Base-by-base conservation (phyloP, 257 asterid genomes). In the Capsicum chinense region DNA sequence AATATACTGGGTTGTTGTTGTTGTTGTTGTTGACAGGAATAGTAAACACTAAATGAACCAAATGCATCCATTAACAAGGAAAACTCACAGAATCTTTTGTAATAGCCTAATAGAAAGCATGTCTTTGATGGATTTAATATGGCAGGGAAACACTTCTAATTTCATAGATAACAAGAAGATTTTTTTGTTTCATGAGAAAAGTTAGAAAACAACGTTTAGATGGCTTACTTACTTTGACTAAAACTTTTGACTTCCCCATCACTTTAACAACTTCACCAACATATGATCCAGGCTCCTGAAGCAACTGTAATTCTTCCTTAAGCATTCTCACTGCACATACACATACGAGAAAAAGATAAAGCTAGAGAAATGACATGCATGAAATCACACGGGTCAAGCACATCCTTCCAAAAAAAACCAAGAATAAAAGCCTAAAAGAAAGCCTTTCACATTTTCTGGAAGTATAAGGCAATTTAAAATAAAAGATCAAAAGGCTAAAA, bases 251-350 rank as follows among this genome's bases (percentile, higher is more conserved):
- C 86, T 95, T 94, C 83, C 98, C 99, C 99, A 95, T 94, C 26
- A 95, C 97, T 89, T 95, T 95, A 83, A 95, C 97, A 89, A 95
- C 98, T 92, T 95, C 98, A 6, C 97, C 98, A 42, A 95, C 99
- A 89, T 92, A 94, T 21, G 97, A 95, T 81, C 98, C 99, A 79
- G 99, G 97, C 87, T 95, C 97, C 93, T 95, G 98, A 88, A 95
- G 97, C 82, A 95, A 90, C 83, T 95, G 98, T 88, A 95, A 87
- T 91, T 95, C 99, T 83, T 95, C 98, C 90, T 94, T 94, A 62
- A 94, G 92, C 87, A 95, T 92, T 85, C 97, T 90, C 89, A 93
- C 98, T 94, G 94, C 66, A 47, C 52, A 5, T 47, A 47, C 52
- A 47, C 52, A 47, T 39, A 47, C 2, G 76, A 8, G 17, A 33